phyloP scores from a whole-genome alignment of 2,329 filamentous ascomycete genomes.

The Curvularia sp. region DNA sequence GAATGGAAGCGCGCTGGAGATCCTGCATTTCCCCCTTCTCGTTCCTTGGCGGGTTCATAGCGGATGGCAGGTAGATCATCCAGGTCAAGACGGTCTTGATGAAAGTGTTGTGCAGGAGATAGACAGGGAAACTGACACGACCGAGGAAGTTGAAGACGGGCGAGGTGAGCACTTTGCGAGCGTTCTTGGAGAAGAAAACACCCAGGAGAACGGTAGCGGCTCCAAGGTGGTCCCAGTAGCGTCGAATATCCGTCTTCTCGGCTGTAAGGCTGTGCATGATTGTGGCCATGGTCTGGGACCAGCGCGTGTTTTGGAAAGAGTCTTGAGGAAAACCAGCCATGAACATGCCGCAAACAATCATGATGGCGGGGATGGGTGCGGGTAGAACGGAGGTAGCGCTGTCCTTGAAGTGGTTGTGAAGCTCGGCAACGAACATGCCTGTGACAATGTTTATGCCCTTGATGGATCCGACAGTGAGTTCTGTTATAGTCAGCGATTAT shows the following conservation, averaged over 20 bases:
- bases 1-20: constrained; percentile 41
- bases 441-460: constrained; percentile 66
- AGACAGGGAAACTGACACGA: constrained; percentile 69
- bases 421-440: constrained; percentile 67
- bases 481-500: constrained; percentile 33
- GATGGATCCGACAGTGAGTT: constrained; percentile 43
- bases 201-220: constrained; percentile 59
- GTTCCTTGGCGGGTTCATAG: constrained; percentile 47
- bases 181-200: constrained; percentile 60
- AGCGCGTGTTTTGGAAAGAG: constrained; percentile 60
- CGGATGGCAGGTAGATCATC: constrained; percentile 59
- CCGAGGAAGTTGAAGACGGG: constrained; percentile 67
- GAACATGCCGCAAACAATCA: constrained; percentile 62
- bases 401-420: constrained; percentile 61
- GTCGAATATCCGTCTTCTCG: constrained; percentile 57
- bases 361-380: constrained; percentile 58
- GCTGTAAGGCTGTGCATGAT: constrained; percentile 57
- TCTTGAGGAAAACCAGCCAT: constrained; percentile 67
- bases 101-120: constrained; percentile 68
- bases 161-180: constrained; percentile 62
- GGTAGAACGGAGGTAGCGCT: constrained; percentile 57
- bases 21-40: constrained; percentile 48
- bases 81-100: constrained; percentile 66
- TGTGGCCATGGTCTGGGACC: constrained; percentile 59
- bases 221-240: constrained; percentile 59